Percentiles rank a stretch among this genome's conserved stretches.
Evolutionary conservation across 2,329 filamentous ascomycete species (phyloP).

Genomic region (Aspergillus fijiensis): DNA sequence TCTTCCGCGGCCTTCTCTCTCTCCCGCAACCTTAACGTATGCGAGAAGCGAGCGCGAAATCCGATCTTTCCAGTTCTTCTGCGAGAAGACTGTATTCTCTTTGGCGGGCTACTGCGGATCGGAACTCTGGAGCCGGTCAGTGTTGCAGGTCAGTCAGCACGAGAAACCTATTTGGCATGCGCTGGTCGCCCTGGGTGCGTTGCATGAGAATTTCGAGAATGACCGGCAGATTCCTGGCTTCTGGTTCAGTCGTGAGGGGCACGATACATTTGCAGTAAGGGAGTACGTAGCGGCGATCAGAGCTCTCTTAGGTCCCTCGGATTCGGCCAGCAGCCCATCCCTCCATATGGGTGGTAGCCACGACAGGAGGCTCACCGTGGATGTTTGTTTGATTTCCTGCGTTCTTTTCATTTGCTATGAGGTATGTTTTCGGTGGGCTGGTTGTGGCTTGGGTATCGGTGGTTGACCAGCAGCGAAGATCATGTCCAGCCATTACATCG

Average conservation of each 20-base stretch:
- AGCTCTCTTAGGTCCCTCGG: constrained; percentile 2
- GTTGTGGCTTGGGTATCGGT: background rate
- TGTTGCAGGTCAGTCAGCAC: constrained; percentile 27
- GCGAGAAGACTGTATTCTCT: constrained; percentile 27
- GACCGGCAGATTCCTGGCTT: constrained; percentile 3
- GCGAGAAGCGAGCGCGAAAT: constrained; percentile 21
- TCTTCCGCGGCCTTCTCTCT: constrained; percentile 8
- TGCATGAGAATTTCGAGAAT: constrained; percentile 27
- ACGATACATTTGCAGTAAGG: constrained; percentile 9
- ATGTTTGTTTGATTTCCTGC: constrained; percentile 23
- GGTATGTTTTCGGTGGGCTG: constrained; percentile 11
- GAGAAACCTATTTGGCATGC: constrained; percentile 28
- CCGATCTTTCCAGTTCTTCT: constrained; percentile 34
- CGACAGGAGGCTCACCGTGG: constrained; percentile 5
- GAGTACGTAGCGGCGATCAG: constrained; percentile 10
- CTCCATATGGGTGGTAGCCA: background rate
- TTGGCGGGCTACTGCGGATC: constrained; percentile 26
- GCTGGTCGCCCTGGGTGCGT: constrained; percentile 28
- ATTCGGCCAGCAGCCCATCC: constrained; percentile 2
- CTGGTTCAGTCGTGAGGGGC: background rate
- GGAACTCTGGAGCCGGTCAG: constrained; percentile 26
- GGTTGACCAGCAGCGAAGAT: constrained; percentile 15
- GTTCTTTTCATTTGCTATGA: constrained; percentile 29
- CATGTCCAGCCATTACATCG: constrained; percentile 23
- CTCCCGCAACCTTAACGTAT: constrained; percentile 6